These are phyloP conservation scores for Echria macrotheca DNA, from an alignment of 495 filamentous ascomycete species.

Conservation along the genomic window DNA sequence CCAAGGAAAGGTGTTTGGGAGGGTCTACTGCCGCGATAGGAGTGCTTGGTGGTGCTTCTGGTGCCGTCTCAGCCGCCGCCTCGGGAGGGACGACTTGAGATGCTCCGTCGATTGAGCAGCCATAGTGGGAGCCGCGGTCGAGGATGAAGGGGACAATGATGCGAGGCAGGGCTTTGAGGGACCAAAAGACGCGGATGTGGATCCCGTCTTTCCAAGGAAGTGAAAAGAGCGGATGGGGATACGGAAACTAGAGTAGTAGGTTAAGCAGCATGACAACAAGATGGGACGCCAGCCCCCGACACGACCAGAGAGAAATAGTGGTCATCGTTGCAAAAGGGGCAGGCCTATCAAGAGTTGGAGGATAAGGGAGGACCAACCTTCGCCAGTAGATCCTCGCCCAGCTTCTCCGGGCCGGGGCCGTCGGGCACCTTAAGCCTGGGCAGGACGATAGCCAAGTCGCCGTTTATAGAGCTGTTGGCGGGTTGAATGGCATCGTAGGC, in stretches of 20 bases:
- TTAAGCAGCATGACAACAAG: not conserved
- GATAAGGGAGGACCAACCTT: conserved; percentile 25
- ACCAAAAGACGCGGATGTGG: conserved; percentile 33
- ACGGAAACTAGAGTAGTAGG: conserved; percentile 20
- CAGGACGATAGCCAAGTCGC: conserved; percentile 30
- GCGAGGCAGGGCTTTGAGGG: conserved; percentile 32
- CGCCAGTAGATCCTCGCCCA: conserved; percentile 21
- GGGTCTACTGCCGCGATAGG: not conserved
- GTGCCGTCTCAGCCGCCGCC: conserved; percentile 10
- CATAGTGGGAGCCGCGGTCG: conserved; percentile 34
- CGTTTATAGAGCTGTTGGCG: conserved; percentile 22
- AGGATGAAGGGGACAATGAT: conserved; percentile 42
- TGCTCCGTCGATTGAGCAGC: no score
- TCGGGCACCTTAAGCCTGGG: conserved; percentile 27
- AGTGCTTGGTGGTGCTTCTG: no score
- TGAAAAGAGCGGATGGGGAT: conserved; percentile 22
- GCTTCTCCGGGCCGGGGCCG: conserved; percentile 13
- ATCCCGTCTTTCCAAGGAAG: conserved; percentile 25
- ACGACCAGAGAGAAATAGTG: no score
- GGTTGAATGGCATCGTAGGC: conserved; percentile 28
- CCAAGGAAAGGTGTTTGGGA: not conserved
- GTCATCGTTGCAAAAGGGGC: conserved; percentile 9
- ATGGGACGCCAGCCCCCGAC: no score
- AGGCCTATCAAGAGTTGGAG: conserved; percentile 19
- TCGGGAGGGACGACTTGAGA: conserved; percentile 21